A percentile compares a stretch with the other conserved stretches of the same genome.
phyloP scores from a whole-genome alignment of 257 asterid species.

The Orobanche coerulescens region DNA sequence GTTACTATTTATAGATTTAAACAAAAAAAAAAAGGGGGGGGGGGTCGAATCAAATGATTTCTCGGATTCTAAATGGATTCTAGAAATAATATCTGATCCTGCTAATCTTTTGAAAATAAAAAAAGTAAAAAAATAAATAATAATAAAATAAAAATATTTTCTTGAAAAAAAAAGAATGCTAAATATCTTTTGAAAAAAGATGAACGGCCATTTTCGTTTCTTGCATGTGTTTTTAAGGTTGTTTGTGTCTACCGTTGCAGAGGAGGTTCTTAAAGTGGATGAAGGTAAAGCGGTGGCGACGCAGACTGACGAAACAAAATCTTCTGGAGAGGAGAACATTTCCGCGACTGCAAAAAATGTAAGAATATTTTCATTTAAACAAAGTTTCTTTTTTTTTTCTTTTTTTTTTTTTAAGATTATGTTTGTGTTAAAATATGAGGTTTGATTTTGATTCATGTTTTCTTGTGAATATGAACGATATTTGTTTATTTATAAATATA shows the following conservation, averaged over 20 bases:
- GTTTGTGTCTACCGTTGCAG: slow-evolving; percentile 20
- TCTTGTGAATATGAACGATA: neutral
- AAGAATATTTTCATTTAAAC: neutral
- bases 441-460: neutral
- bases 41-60: too few relatives aligned
- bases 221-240: neutral
- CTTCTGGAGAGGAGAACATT: slow-evolving; percentile 31
- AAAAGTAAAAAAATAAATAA: too few relatives aligned
- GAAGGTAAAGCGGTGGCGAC: slow-evolving; percentile 31
- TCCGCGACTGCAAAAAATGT: slow-evolving; percentile 34
- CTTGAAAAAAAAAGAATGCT: too few relatives aligned
- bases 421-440: neutral
- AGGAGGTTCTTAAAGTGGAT: slow-evolving; percentile 27
- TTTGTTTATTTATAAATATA: neutral
- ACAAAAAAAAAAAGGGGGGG: too few relatives aligned
- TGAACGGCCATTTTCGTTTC: neutral
- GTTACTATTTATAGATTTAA: too few relatives aligned
- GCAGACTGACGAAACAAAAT: slow-evolving; percentile 28
- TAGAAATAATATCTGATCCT: too few relatives aligned
- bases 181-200: too few relatives aligned
- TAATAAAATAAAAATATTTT: too few relatives aligned
- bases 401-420: neutral
- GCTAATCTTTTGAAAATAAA: too few relatives aligned
- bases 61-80: too few relatives aligned
- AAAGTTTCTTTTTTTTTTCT: too few relatives aligned